Evolutionary conservation across 768 basidiomycete species (phyloP), one percentile per base, ranked within the genome.

Genomic region (Tubosaeta brunneosetosa): DNA sequence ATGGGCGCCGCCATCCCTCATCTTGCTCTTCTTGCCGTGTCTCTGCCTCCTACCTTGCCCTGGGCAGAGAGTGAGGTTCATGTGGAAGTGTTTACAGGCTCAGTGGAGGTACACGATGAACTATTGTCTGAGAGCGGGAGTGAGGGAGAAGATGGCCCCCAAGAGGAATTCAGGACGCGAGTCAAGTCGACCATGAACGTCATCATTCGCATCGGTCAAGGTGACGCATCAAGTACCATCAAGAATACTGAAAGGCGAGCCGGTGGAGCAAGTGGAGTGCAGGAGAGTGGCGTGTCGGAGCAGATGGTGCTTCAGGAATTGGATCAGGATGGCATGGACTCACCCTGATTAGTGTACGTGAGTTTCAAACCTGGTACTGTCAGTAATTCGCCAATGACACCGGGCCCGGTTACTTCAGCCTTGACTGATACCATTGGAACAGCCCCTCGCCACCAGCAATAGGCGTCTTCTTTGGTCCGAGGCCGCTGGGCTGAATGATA

Each of bases 1-100:
- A 86, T 94, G 83, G 92, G 91, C 25, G 92, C 92, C 5, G 91
- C 93, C 2, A 93, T 94, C 52, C 91, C 92, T 3, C 85, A 84
- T 60, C 80, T 91, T 22, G 70, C 87, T 27, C 82, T 82, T 44
- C 75, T 95, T 13, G 71, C 79, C 12, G 77, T 84, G 6, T 84
- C 89, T 19, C 74, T 94, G 27, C 88, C 90, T 0, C 74, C 78
- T 3, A 82, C 86, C 44, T 75, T 94, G 11, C 88, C 90, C 0
- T 89, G 81, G 61, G 59, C 80, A 1, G 66, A 70, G 34, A 78
- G 82, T 44, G 86, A 90, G 51, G 80, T 90, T 5, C 74, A 76
- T 38, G 77, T 77, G 22, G 77, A 85, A 51, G 72, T 86, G 13
- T 74, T 73, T 8, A 92, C 90, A 0, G 85, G 85, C 5, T 86